Evolutionary conservation across 495 filamentous ascomycete species (phyloP), one percentile per base, ranked within the genome.

Genomic region (Tricharina praecox): DNA sequence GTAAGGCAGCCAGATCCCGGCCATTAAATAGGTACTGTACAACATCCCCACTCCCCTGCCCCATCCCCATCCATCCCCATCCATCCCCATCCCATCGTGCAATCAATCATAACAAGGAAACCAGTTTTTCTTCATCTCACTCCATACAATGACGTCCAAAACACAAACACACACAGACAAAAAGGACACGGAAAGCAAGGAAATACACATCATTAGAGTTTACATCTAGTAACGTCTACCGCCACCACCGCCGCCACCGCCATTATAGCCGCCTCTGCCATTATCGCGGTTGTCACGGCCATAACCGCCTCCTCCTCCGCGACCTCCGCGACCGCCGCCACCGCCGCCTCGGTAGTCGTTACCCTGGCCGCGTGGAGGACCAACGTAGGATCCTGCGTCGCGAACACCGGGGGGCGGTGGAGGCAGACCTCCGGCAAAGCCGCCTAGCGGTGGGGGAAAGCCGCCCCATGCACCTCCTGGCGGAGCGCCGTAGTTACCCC

Each of bases 341-440:
- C 40, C 40, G 26, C 40, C 40, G 1, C 40, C 23, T 26, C 40
- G 24, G 2, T 23, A 5, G 30, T 46, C 28, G 35, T 46, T 23
- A 44, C 41, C 19, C 13, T 44, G 24, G 23, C n/a, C n/a, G 19
- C 43, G 13, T 25, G 43, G 43, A 10, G 28, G 26, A 9, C 43
- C 43, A 46, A 46, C 43, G n/a, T 46, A 46, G 35, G 26, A 33
- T 46, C 43, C 43, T n/a, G 18, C 43, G 18, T 46, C 43, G 9
- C 54, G 57, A 21, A 40, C 11, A n/a, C 32, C 51, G n/a, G 68
- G 67, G 4, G 68, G 70, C 4, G 70, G 70, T 3, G 67, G 68
- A 13, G 68, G 64, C 24, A 54, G 32, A 11, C 68, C 66, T 40
- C 60, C 55, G 4, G 61, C 66, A 46, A 70, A 71, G 19, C 67